These are phyloP conservation scores for Cichorium intybus DNA, from an alignment of 140 eudicot genomes.

Conservation along the genomic window DNA sequence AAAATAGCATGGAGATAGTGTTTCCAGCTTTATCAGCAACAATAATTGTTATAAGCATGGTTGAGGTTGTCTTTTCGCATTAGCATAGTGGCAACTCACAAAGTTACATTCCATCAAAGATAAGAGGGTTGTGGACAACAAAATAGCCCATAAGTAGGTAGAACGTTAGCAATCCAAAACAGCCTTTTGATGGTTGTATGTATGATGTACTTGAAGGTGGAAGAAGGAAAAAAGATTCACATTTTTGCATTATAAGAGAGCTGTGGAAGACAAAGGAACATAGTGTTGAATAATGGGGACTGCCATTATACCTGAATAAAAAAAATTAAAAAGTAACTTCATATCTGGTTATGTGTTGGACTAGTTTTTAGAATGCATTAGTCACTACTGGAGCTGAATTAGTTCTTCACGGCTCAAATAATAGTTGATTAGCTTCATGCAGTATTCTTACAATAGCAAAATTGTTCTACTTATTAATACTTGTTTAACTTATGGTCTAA, in stretches of 20 bases:
- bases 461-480: neutral
- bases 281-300: slow-evolving; percentile 16
- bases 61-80: neutral
- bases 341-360: neutral
- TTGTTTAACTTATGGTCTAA: neutral
- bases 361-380: neutral
- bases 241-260: neutral
- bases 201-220: neutral
- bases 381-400: slow-evolving; percentile 6
- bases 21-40: neutral
- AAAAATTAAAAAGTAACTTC: no score
- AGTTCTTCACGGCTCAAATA: neutral
- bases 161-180: neutral
- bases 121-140: neutral
- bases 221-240: neutral
- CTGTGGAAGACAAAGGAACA: slow-evolving; percentile 2
- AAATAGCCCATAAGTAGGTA: neutral
- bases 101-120: neutral
- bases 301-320: slow-evolving; percentile 9
- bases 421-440: neutral
- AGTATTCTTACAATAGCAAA: neutral
- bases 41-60: neutral
- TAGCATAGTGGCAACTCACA: neutral
- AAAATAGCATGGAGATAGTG: neutral
- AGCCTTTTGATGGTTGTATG: neutral